Evolutionary conservation across 1,139 yeast genomes (phyloP).

Genomic region (Pneumocystis carinii): DNA sequence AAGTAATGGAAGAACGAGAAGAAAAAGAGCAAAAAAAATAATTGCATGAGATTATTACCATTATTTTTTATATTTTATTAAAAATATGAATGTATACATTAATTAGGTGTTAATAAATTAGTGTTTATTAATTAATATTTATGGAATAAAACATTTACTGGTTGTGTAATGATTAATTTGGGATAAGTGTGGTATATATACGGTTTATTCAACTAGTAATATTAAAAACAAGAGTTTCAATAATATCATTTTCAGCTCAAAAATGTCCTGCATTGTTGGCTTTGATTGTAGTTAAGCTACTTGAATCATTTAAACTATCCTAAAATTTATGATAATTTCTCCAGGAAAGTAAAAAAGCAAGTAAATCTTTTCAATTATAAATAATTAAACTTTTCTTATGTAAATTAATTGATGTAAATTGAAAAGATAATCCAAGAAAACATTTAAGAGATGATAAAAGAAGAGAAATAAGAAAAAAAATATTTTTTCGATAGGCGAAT

Average conservation of each 20-base stretch:
- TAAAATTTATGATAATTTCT: neutral
- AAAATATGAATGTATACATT: neutral
- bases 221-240: neutral
- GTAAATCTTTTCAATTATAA: neutral
- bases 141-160: neutral
- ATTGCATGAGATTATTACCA: neutral
- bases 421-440: neutral
- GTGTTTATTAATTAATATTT: neutral
- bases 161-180: neutral
- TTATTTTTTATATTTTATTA: neutral
- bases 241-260: neutral
- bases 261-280: neutral
- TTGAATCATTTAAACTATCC: neutral
- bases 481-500: neutral
- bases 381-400: neutral
- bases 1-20: neutral
- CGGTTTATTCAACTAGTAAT: neutral
- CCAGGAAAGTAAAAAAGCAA: neutral
- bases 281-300: neutral
- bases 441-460: neutral
- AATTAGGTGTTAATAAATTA: neutral
- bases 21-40: neutral
- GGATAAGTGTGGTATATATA: too few species aligned
- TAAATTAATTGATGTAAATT: neutral
- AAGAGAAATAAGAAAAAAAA: neutral